Conservation (phyloP, 2,329 filamentous ascomycete species). For the Monilinia polystroma region DNA sequence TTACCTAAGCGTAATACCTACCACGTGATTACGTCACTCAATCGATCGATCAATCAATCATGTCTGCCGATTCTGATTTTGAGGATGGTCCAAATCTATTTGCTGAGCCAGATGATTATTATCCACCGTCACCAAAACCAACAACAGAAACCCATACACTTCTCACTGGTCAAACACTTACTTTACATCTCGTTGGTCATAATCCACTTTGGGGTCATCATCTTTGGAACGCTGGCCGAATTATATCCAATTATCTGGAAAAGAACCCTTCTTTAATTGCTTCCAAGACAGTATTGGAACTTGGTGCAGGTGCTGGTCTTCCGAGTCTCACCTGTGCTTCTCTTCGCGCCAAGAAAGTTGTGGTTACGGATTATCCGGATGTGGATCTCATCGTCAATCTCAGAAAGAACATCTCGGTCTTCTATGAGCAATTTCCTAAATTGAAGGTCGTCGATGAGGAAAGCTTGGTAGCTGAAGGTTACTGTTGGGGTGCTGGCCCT, state of each 20-base stretch:
- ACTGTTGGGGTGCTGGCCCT: conserved; percentile 72
- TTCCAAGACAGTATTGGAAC: conserved; percentile 74
- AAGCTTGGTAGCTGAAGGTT: conserved; percentile 63
- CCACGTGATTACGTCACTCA: no score
- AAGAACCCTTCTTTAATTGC: conserved; percentile 61
- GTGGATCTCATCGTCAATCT: conserved; percentile 78
- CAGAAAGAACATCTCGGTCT: conserved; percentile 64
- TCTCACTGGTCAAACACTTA: conserved; percentile 53
- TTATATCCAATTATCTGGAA: conserved; percentile 77
- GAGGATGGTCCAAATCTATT: conserved; percentile 56
- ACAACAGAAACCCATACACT: conserved; percentile 72
- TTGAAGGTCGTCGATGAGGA: conserved; percentile 26
- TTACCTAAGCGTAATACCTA: no score
- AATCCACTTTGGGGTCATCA: conserved; percentile 88
- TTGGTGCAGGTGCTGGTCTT: conserved; percentile 84
- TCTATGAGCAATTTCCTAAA: conserved; percentile 19
- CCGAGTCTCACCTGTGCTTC: conserved; percentile 76
- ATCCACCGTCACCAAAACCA: conserved; percentile 72
- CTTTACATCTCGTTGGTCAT: conserved; percentile 78
- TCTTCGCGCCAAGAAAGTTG: conserved; percentile 66
- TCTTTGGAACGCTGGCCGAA: conserved; percentile 86
- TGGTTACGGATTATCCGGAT: conserved; percentile 90
- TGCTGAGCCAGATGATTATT: conserved; percentile 77
- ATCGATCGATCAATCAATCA: background rate
- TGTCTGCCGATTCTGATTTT: conserved; percentile 27